These are phyloP conservation scores for Colletotrichum plurivorum DNA, from an alignment of 2,329 filamentous ascomycete species.

Conservation along the genomic window DNA sequence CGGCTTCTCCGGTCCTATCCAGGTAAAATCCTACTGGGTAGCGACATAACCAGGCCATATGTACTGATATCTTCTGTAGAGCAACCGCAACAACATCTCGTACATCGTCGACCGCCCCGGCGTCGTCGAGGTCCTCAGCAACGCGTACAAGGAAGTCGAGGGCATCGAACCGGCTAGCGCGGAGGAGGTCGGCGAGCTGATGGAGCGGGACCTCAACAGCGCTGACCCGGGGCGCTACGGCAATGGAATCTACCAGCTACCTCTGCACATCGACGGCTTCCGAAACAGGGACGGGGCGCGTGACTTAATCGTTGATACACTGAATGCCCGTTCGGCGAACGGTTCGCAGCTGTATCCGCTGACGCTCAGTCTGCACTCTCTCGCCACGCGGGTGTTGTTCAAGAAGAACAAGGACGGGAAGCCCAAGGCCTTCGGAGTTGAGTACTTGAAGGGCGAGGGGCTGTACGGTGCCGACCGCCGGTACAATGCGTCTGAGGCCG, in stretches of 20 bases:
- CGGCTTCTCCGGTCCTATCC: conserved; percentile 65
- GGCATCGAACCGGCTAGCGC: not conserved
- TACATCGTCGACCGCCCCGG: conserved; percentile 1
- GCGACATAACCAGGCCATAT: too few species aligned
- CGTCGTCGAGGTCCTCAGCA: not conserved
- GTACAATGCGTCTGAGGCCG: conserved; percentile 46
- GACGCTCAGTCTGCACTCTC: conserved; percentile 52
- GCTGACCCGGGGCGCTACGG: not conserved
- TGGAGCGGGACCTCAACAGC: not conserved
- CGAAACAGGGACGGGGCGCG: not conserved
- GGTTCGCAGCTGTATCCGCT: conserved; percentile 61
- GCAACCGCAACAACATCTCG: not conserved
- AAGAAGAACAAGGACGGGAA: conserved; percentile 39
- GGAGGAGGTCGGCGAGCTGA: not conserved
- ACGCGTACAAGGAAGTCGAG: not conserved
- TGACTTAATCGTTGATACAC: conserved; percentile 3
- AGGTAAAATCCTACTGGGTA: too few species aligned
- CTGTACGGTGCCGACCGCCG: conserved; percentile 57
- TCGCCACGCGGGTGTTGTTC: conserved; percentile 56
- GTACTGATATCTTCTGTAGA: too few species aligned
- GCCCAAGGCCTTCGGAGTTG: conserved; percentile 55
- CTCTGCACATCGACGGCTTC: not conserved
- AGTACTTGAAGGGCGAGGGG: conserved; percentile 56
- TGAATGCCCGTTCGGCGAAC: conserved; percentile 44
- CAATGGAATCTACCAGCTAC: not conserved